phyloP scores from a whole-genome alignment of 306 rosid species.

The Crotalaria pallida region DNA sequence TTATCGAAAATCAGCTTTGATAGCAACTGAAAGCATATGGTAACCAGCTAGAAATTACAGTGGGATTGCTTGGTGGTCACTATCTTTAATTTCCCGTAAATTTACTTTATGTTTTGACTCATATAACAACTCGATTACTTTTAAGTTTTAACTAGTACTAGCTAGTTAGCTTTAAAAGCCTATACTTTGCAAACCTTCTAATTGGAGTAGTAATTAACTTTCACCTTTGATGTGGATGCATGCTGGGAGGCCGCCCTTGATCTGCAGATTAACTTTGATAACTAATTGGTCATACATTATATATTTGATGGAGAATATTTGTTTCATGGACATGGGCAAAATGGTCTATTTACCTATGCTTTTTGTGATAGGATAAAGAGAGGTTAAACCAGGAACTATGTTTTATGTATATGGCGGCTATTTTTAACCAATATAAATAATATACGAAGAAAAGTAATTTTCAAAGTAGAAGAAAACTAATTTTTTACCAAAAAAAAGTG shows the following conservation, averaged over 20 bases:
- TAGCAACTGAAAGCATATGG: constrained; percentile 1
- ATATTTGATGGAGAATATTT: background rate
- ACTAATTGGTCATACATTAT: background rate
- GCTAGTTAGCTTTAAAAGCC: background rate
- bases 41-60: background rate
- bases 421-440: too few relatives aligned
- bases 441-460: too few relatives aligned
- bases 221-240: background rate
- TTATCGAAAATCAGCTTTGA: background rate
- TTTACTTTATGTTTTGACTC: background rate
- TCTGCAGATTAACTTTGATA: background rate
- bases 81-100: background rate
- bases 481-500: too few relatives aligned
- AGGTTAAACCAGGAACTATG: background rate
- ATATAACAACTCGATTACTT: too few relatives aligned
- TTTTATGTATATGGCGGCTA: too few relatives aligned
- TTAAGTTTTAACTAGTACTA: background rate
- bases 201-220: background rate
- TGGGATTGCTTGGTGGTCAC: constrained; percentile 16
- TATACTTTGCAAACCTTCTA: background rate
- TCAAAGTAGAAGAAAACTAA: too few relatives aligned
- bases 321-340: background rate
- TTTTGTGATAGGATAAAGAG: background rate
- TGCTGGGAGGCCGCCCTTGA: background rate
- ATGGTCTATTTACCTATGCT: background rate